phyloP scores from a whole-genome alignment of 2,329 filamentous ascomycete genomes.

The Claviceps purpurea region DNA sequence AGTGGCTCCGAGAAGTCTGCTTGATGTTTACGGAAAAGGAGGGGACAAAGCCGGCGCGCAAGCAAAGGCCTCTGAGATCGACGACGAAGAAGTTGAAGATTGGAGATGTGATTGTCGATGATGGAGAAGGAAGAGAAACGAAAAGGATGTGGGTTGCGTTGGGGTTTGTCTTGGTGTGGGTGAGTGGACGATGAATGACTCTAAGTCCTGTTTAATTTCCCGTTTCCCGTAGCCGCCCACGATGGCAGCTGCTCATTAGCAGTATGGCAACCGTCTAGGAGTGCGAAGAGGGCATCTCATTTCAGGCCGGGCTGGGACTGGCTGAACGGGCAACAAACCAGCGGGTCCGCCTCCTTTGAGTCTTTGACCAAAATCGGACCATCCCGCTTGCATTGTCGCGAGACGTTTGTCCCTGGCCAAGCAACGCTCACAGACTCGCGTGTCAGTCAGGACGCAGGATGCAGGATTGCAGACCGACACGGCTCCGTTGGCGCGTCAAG shows the following conservation, averaged over 20 bases:
- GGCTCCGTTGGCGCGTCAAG: no score
- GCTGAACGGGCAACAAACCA: no score
- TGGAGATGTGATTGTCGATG: not conserved
- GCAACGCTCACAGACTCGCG: no score
- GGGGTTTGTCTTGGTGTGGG: not conserved
- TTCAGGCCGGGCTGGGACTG: not conserved
- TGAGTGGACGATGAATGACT: not conserved
- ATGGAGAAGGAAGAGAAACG: not conserved
- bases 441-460: no score
- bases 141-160: not conserved
- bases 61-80: not conserved
- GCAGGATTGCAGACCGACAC: no score
- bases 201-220: constrained; percentile 6
- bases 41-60: not conserved
- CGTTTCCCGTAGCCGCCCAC: not conserved
- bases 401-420: no score
- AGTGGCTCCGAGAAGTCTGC: not conserved
- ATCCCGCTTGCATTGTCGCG: no score
- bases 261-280: no score
- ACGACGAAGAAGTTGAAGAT: not conserved
- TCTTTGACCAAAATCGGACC: no score
- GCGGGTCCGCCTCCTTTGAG: no score
- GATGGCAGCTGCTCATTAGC: not conserved
- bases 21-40: constrained; percentile 1
- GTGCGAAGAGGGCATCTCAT: not conserved